These are phyloP conservation scores for Eucalyptus sp. DNA, from an alignment of 345 rosid species.

Conservation along the genomic window DNA sequence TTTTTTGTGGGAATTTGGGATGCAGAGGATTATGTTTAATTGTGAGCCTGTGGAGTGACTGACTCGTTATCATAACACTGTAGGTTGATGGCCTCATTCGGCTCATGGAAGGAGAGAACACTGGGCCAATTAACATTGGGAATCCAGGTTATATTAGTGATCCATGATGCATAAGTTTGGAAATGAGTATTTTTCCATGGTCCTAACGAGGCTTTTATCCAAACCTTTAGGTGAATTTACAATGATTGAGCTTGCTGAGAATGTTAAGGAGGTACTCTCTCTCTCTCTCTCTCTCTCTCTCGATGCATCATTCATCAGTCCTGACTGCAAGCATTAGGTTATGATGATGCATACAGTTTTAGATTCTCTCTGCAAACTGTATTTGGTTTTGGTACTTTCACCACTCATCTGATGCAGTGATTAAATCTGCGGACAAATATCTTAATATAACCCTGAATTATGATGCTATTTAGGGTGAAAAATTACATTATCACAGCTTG, in stretches of 20 bases:
- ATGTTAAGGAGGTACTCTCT: conserved; percentile 63
- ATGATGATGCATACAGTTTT: neutral
- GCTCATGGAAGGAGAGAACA: conserved; percentile 89
- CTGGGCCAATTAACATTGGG: conserved; percentile 88
- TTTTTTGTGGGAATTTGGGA: neutral
- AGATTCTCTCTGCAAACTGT: neutral
- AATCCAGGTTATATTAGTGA: conserved; percentile 42
- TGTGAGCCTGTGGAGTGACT: neutral
- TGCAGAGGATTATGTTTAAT: neutral
- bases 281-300: neutral
- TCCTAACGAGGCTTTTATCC: neutral
- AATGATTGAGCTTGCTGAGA: conserved; percentile 81
- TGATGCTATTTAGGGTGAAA: neutral
- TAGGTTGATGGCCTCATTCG: conserved; percentile 93
- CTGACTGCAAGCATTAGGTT: neutral
- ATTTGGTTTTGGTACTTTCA: neutral
- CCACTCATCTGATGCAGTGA: neutral
- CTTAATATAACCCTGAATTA: neutral
- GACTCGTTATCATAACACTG: neutral
- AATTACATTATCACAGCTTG: neutral
- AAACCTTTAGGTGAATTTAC: conserved; percentile 67
- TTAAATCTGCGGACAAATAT: neutral
- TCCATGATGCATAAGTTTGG: neutral
- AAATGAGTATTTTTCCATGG: neutral
- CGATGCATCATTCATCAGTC: neutral